These are phyloP conservation scores for Oropetium thomaeum DNA, from an alignment of 176 grass and related monocot species.

Conservation along the genomic window DNA sequence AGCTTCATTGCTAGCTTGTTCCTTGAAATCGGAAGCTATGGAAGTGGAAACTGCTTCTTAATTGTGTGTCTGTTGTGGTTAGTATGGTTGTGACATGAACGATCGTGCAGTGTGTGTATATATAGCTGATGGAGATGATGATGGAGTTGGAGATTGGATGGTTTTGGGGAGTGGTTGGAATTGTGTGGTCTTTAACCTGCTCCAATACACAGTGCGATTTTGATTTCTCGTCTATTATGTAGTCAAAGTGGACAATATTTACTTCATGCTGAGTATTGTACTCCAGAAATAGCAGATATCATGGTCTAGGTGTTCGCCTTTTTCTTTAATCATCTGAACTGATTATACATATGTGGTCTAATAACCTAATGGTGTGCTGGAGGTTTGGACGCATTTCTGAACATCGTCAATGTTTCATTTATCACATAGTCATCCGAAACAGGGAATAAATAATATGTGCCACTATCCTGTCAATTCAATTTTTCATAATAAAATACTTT, in stretches of 20 bases:
- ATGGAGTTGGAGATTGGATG: slow-evolving; percentile 22
- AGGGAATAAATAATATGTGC: too few relatives aligned
- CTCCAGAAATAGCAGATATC: background rate
- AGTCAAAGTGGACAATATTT: background rate
- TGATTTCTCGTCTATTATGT: background rate
- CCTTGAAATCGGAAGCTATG: background rate
- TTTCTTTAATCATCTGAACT: background rate
- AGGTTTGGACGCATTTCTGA: too few relatives aligned
- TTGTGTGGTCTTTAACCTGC: slow-evolving; percentile 8
- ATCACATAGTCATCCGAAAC: too few relatives aligned
- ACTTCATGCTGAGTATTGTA: background rate
- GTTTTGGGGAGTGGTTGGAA: slow-evolving; percentile 16
- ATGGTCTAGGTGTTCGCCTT: background rate
- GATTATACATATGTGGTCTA: too few relatives aligned
- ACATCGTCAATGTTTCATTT: too few relatives aligned
- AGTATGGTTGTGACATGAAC: slow-evolving; percentile 10
- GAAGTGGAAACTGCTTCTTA: background rate
- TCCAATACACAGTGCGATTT: slow-evolving; percentile 7
- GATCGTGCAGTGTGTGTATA: background rate
- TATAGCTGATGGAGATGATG: background rate
- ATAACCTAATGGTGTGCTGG: too few relatives aligned
- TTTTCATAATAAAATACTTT: too few relatives aligned
- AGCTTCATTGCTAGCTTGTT: slow-evolving; percentile 20
- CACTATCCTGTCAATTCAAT: too few relatives aligned
- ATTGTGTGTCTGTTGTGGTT: background rate